Evolutionary conservation across 306 rosid genomes (phyloP), one percentile per base, ranked within the genome.

Genomic region (Rosa persica): DNA sequence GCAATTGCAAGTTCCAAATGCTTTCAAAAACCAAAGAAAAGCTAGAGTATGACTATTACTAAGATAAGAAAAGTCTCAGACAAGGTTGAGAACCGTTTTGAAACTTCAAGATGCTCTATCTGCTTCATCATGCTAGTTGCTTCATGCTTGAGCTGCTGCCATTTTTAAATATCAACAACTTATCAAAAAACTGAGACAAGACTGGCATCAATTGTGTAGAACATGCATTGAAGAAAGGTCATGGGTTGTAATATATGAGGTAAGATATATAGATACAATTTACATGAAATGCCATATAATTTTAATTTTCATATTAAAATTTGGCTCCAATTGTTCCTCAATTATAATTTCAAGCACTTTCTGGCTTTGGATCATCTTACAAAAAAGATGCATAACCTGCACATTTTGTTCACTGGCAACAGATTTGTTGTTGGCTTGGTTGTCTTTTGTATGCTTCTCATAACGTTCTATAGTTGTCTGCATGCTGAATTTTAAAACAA

Each of bases 91-190:
- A 82, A 94, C 97, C 95, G 67, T 83, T 94, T 92, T 38, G 95
- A 77, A 74, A 76, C 85, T 85, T 94, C 98, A 70, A 92, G 97
- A 61, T 70, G 73, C 67, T 89, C 95, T 70, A 92, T 85, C 73
- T 92, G 88, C 87, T 85, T 87, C 89, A 85, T 82, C 92, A 92
- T 85, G 78, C 12, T 78, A 77, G 80, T 80, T 55, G 90, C 86
- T 87, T 89, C 94, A 79, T 89, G 85, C 84, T 87, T 87, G 87
- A 89, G 62, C 39, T 81, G 87, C 98, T 94, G 95, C 80, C 54
- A 83, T 34, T 70, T 57, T 54, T 23, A 70, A 52, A 16, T 30
- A 40, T 12, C 15, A 30, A 36, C 16, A 67, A 62, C 70, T 39
- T 72, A 43, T 58, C 44, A 75, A 6, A 55, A 16, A 15, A 43